Evolutionary conservation across 805 yeast species (phyloP).

Genomic region (Yarrowia sp.): DNA sequence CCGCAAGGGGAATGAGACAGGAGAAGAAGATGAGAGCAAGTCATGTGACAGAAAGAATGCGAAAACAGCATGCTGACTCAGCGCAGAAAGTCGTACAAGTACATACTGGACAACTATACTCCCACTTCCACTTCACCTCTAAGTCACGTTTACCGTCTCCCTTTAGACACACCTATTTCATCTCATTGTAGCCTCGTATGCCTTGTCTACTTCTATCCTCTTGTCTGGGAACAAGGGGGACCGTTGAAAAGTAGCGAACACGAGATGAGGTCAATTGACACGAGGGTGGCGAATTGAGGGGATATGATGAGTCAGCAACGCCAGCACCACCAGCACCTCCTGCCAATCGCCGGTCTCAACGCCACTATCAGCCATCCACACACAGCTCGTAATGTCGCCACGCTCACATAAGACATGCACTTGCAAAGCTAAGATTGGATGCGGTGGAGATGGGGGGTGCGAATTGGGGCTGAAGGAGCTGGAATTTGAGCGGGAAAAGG

Average conservation of each 20-base stretch:
- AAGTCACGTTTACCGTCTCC: no score
- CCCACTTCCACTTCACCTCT: no score
- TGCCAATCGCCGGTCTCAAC: neutral
- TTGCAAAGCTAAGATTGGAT: constrained; percentile 9
- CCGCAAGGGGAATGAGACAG: neutral
- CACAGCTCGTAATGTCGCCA: constrained; percentile 29
- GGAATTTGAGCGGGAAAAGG: neutral
- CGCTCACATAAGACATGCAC: constrained; percentile 26
- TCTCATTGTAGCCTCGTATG: no score
- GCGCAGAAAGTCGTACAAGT: no score
- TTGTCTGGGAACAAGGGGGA: neutral
- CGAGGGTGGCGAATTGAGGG: no score
- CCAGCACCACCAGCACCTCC: neutral
- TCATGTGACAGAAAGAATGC: no score
- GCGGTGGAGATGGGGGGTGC: neutral
- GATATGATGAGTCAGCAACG: no score
- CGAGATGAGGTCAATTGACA: neutral
- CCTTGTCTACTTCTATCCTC: no score
- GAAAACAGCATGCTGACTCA: no score
- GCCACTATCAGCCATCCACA: neutral
- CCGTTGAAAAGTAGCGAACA: constrained; percentile 7
- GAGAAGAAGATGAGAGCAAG: neutral
- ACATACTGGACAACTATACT: no score
- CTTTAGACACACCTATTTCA: no score
- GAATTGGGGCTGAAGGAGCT: neutral